Evolutionary conservation across 495 filamentous ascomycete genomes (phyloP), one percentile per base, ranked within the genome.

Genomic region (Hypoxylon rickii): DNA sequence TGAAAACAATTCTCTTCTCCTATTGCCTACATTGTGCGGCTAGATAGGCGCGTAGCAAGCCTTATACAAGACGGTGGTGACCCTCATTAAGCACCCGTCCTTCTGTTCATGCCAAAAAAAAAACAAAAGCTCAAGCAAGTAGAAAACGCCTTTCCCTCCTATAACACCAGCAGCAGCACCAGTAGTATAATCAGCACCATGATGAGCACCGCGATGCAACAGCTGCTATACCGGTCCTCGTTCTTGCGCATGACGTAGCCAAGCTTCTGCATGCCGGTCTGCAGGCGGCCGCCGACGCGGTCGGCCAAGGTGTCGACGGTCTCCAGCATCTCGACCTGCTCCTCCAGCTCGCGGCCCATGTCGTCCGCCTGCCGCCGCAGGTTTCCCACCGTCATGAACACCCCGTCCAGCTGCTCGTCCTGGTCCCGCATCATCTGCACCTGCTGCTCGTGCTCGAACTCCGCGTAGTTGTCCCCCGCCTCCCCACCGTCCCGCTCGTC

Each of bases 301-400:
- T 96, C 92, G 7, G 88, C 88, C 53, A 96, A 67, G 3, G 76
- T 80, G 75, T 97, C 92, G 43, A 92, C 86, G 46, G 87, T 84
- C 47, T 90, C 86, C 41, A 98, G 76, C 78, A 83, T 83, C 66
- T 89, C 87, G 16, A 76, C 80, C 79, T 98, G 94, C 70, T 97
- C 93, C 70, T 96, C 95, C 40, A 98, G 75, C 73, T 98, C 94
- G 46, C 93, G 76, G 6, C 92, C 92, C 93, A 98, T 97, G 57
- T 88, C 86, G 73, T 94, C 84, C 12, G 95, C 95, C 78, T 97
- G 93, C 69, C 87, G 78, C 44, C 91, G 76, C 64, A 98, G 67
- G 65, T 89, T 96, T 0, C 90, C 92, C 29, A 98, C 94, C 1
- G 94, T 97, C 61, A 84, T 83, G 66, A 90, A 96, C 34, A 98